phyloP scores from a whole-genome alignment of 257 asterid genomes.

The Ilex asprella region DNA sequence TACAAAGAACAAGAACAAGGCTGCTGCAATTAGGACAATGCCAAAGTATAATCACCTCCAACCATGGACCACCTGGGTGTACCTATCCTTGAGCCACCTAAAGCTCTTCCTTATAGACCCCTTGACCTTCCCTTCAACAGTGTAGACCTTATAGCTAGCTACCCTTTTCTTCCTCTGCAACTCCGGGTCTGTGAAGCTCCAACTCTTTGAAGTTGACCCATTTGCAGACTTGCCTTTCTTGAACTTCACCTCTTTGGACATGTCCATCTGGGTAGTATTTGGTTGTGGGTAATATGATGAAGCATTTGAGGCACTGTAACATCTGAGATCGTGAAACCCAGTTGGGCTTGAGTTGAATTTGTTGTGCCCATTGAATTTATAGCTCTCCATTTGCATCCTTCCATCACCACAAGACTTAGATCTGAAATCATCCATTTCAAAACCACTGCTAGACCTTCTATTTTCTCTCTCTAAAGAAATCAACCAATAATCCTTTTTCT shows the following conservation, averaged over 20 bases:
- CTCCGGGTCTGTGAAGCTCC: conserved; percentile 67
- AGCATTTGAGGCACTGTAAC: conserved; percentile 68
- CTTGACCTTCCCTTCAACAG: conserved; percentile 71
- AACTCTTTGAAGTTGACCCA: conserved; percentile 33
- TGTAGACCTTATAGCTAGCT: conserved; percentile 66
- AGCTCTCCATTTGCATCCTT: conserved; percentile 26
- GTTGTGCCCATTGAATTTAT: conserved; percentile 7
- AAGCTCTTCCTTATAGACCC: conserved; percentile 67
- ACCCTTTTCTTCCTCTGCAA: conserved; percentile 82
- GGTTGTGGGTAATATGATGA: conserved; percentile 17
- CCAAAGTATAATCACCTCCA: conserved; percentile 20
- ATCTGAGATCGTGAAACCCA: conserved; percentile 61
- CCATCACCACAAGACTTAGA: conserved; percentile 38
- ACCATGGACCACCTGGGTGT: conserved; percentile 34
- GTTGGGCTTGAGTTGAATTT: conserved; percentile 21
- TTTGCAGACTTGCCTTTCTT: conserved; percentile 60
- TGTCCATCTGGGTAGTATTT: conserved; percentile 28
- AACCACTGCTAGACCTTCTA: no score
- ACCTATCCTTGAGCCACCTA: conserved; percentile 68
- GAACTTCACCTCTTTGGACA: conserved; percentile 45
- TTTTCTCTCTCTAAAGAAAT: no score
- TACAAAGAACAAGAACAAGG: background rate
- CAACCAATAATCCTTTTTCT: no score
- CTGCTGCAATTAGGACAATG: no score
- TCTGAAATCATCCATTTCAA: conserved; percentile 50